These are phyloP conservation scores for Metschnikowia bowlesiae DNA, from an alignment of 805 yeast genomes.

Conservation along the genomic window DNA sequence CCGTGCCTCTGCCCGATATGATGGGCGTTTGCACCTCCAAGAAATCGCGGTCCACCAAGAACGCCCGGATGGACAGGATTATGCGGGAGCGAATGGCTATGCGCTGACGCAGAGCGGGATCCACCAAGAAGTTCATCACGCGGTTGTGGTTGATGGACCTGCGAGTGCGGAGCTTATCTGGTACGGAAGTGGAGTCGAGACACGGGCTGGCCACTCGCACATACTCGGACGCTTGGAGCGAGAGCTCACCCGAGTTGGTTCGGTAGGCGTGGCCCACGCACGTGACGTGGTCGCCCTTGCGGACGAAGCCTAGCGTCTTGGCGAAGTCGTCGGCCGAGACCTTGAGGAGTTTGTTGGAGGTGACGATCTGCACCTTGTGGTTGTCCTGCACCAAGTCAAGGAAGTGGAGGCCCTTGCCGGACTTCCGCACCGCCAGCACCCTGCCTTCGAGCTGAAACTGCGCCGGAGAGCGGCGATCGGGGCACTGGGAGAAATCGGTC, in stretches of 20 bases:
- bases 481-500: conserved; percentile 14
- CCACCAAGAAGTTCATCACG: conserved; percentile 69
- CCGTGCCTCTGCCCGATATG: conserved; percentile 67
- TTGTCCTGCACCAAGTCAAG: conserved; percentile 65
- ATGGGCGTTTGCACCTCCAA: conserved; percentile 89
- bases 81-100: conserved; percentile 52
- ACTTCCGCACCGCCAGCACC: conserved; percentile 50
- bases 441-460: conserved; percentile 47
- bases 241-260: conserved; percentile 75
- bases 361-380: conserved; percentile 55
- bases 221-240: conserved; percentile 54
- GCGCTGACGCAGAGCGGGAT: conserved; percentile 44
- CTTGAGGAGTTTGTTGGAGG: conserved; percentile 47
- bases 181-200: conserved; percentile 42
- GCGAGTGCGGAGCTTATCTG: conserved; percentile 55
- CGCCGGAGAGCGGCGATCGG: conserved; percentile 7
- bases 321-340: conserved; percentile 40
- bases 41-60: conserved; percentile 52
- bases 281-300: conserved; percentile 69
- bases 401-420: conserved; percentile 68
- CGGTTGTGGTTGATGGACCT: conserved; percentile 60
- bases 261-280: conserved; percentile 68
- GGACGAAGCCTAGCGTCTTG: conserved; percentile 37
- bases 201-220: conserved; percentile 61
- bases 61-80: conserved; percentile 51